A percentile compares a stretch with the other conserved stretches of the same genome.
Evolutionary conservation across 345 rosid genomes (phyloP).

Genomic region (Erucastrum elatum): DNA sequence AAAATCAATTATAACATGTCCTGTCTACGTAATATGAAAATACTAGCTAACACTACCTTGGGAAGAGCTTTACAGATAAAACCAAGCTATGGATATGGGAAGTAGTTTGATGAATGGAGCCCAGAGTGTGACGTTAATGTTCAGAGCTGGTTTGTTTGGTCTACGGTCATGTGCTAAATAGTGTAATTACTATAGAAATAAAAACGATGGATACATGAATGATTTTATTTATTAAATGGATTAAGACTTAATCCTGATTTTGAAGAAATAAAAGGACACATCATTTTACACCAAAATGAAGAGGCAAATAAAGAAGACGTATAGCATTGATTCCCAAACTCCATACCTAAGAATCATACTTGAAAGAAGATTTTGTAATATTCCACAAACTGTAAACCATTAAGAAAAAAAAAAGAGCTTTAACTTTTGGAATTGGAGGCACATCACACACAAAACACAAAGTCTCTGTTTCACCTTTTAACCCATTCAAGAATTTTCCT

Average conservation of each 20-base stretch:
- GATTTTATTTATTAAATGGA: neutral
- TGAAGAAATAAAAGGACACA: constrained; percentile 9
- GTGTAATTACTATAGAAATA: neutral
- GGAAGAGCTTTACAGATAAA: neutral
- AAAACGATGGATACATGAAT: neutral
- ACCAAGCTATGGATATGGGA: neutral
- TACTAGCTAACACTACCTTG: neutral
- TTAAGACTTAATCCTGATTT: constrained; percentile 1
- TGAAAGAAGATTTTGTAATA: constrained; percentile 39
- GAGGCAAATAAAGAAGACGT: constrained; percentile 33
- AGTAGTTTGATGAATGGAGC: neutral
- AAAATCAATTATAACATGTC: neutral
- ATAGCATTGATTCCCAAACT: constrained; percentile 34
- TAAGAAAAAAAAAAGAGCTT: constrained; percentile 11
- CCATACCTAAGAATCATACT: constrained; percentile 20
- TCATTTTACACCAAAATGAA: constrained; percentile 34
- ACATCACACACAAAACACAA: constrained; percentile 25
- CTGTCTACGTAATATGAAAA: neutral
- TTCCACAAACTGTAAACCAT: constrained; percentile 10
- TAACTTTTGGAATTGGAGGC: constrained; percentile 35
- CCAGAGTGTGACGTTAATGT: neutral
- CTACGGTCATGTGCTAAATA: neutral
- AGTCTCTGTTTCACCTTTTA: constrained; percentile 29
- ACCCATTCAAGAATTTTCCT: constrained; percentile 21
- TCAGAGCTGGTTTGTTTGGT: neutral